Evolutionary conservation across 768 basidiomycete genomes (phyloP).

Genomic region (Psilocybe cyanescens): DNA sequence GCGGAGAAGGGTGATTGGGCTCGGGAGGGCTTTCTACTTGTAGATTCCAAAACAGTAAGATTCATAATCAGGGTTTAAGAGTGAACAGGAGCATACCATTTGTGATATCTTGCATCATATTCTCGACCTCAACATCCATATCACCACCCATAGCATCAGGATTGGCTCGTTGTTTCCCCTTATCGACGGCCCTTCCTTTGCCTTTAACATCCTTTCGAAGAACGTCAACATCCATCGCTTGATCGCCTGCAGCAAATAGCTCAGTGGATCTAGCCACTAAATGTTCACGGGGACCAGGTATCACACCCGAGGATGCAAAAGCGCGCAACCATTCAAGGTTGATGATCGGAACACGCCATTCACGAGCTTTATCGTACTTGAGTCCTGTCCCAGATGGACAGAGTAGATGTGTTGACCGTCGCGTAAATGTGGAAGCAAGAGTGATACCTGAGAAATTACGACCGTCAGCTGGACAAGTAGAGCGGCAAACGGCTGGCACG

Average conservation of each 20-base stretch:
- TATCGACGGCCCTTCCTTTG: conserved; percentile 29
- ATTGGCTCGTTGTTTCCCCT: conserved; percentile 12
- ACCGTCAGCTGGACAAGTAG: background rate
- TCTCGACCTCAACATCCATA: conserved; percentile 26
- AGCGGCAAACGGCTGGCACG: conserved; percentile 13
- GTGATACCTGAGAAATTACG: conserved; percentile 48
- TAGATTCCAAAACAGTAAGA: background rate
- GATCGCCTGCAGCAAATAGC: conserved; percentile 11
- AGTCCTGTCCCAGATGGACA: conserved; percentile 71
- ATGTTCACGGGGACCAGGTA: conserved; percentile 42
- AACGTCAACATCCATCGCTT: conserved; percentile 22
- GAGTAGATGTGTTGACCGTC: conserved; percentile 77
- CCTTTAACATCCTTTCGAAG: conserved; percentile 25
- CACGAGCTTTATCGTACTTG: conserved; percentile 78
- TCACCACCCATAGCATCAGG: conserved; percentile 7
- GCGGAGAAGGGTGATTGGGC: background rate
- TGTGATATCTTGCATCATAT: conserved; percentile 46
- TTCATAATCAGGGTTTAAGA: background rate
- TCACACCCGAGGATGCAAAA: conserved; percentile 54
- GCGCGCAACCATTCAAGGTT: conserved; percentile 69
- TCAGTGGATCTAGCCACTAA: conserved; percentile 27
- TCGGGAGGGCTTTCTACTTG: conserved; percentile 7
- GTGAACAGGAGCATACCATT: conserved; percentile 37
- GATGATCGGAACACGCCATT: conserved; percentile 82
- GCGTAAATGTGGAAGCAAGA: conserved; percentile 61